Percentiles rank a stretch among this genome's conserved stretches.
phyloP scores from a whole-genome alignment of 805 yeast species.

The Myxozyma neglecta region DNA sequence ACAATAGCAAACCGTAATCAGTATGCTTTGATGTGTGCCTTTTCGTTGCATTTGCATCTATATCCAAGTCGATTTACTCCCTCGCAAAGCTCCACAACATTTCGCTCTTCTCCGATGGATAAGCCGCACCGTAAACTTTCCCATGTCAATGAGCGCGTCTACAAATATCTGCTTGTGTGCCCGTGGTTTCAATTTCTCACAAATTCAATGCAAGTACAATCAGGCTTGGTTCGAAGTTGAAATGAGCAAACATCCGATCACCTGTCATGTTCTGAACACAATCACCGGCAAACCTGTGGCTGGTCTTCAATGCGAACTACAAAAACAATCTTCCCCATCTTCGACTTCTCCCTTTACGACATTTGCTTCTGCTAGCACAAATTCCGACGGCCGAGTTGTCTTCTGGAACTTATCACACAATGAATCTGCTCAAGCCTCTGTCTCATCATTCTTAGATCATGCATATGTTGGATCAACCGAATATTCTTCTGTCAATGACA shows the following conservation, averaged over 20 bases:
- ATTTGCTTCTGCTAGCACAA: slow-evolving; percentile 70
- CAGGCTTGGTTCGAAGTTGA: not conserved
- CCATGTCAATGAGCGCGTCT: too few relatives aligned
- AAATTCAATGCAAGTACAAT: not conserved
- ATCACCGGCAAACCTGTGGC: slow-evolving; percentile 79
- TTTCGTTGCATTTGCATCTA: too few relatives aligned
- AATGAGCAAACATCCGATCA: slow-evolving; percentile 55
- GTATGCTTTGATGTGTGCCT: too few relatives aligned
- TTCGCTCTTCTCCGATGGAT: too few relatives aligned
- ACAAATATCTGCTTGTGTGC: too few relatives aligned
- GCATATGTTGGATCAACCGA: slow-evolving; percentile 26
- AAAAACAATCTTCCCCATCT: slow-evolving; percentile 14
- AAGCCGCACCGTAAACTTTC: too few relatives aligned
- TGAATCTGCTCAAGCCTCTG: not conserved
- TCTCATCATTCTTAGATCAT: slow-evolving; percentile 44
- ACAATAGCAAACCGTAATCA: too few relatives aligned
- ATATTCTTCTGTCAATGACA: not conserved
- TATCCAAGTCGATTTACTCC: too few relatives aligned
- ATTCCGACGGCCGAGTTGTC: slow-evolving; percentile 76
- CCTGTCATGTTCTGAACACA: slow-evolving; percentile 89
- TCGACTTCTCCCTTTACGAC: slow-evolving; percentile 39
- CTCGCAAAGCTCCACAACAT: too few relatives aligned
- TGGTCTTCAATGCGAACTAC: slow-evolving; percentile 62
- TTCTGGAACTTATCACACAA: slow-evolving; percentile 50
- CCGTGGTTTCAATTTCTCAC: not conserved